Evolutionary conservation across 805 yeast species (phyloP).

Genomic region (Candida easanensis): DNA sequence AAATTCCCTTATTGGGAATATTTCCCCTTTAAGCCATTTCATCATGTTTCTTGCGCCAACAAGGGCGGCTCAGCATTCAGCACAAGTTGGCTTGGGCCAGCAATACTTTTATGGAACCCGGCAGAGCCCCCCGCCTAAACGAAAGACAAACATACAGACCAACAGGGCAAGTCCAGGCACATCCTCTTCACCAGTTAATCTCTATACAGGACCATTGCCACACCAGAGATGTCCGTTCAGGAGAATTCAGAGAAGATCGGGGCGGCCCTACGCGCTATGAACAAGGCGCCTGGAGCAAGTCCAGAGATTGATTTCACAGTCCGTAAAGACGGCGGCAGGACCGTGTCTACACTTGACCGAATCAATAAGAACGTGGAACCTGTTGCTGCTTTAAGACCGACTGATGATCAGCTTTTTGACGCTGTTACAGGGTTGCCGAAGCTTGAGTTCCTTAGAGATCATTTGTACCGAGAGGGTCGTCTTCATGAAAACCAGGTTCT

Average conservation of each 20-base stretch:
- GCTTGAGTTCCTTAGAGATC: slow-evolving; percentile 65
- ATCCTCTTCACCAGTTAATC: too few species aligned
- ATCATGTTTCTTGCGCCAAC: too few species aligned
- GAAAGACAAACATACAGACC: too few species aligned
- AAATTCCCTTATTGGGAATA: too few species aligned
- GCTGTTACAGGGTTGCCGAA: slow-evolving; percentile 64
- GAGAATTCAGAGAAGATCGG: slow-evolving; percentile 56
- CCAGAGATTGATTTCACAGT: slow-evolving; percentile 33
- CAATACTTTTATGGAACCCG: too few species aligned
- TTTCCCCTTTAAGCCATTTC: too few species aligned
- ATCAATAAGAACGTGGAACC: slow-evolving; percentile 54
- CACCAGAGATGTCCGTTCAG: slow-evolving; percentile 28
- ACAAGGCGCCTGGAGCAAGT: slow-evolving; percentile 12
- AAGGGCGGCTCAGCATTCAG: too few species aligned
- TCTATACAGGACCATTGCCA: too few species aligned
- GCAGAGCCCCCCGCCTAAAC: too few species aligned
- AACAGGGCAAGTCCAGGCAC: too few species aligned
- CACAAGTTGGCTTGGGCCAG: too few species aligned
- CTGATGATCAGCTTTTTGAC: slow-evolving; percentile 62
- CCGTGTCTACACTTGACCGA: slow-evolving; percentile 48
- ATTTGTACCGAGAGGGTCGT: slow-evolving; percentile 80
- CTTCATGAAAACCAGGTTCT: slow-evolving; percentile 67
- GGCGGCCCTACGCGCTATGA: slow-evolving; percentile 61
- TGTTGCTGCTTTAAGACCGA: slow-evolving; percentile 64
- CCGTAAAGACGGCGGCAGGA: slow-evolving; percentile 50